Evolutionary conservation across 306 rosid species (phyloP).

Genomic region (Geum urbanum): DNA sequence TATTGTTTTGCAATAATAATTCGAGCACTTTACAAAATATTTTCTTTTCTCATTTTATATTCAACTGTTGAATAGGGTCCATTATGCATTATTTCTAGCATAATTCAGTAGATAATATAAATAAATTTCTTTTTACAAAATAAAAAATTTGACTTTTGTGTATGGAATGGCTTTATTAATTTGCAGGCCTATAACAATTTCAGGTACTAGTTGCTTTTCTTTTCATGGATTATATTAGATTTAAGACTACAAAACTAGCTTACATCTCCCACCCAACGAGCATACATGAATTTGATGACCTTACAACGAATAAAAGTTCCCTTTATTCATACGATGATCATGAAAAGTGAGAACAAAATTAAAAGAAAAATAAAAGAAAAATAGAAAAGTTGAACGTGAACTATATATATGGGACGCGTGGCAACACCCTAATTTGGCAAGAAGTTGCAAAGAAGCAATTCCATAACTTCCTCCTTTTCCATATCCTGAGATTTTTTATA

Average conservation of each 20-base stretch:
- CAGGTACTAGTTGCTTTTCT: not conserved
- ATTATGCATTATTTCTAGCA: slow-evolving; percentile 46
- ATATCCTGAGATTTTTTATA: slow-evolving; percentile 10
- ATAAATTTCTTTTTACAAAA: slow-evolving; percentile 29
- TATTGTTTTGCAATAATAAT: too few species aligned
- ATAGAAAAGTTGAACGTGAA: not conserved
- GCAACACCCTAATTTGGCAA: slow-evolving; percentile 45
- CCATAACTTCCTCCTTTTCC: slow-evolving; percentile 18
- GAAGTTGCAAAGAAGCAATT: slow-evolving; percentile 16
- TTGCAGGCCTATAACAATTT: slow-evolving; percentile 21
- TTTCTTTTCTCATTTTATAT: not conserved
- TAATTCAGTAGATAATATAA: slow-evolving; percentile 40
- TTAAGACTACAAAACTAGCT: slow-evolving; percentile 18
- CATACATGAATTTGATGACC: not conserved
- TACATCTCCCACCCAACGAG: slow-evolving; percentile 16
- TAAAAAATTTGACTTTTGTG: slow-evolving; percentile 32
- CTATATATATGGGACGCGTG: slow-evolving; percentile 43
- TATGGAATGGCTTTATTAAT: slow-evolving; percentile 30
- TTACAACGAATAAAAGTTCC: not conserved
- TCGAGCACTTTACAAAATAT: not conserved
- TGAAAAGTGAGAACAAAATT: not conserved
- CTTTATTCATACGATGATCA: not conserved
- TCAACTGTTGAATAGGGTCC: slow-evolving; percentile 37
- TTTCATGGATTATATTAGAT: not conserved
- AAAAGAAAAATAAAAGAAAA: not conserved